These are phyloP conservation scores for Camillea tinctor DNA, from an alignment of 2,329 filamentous ascomycete species.

Conservation along the genomic window DNA sequence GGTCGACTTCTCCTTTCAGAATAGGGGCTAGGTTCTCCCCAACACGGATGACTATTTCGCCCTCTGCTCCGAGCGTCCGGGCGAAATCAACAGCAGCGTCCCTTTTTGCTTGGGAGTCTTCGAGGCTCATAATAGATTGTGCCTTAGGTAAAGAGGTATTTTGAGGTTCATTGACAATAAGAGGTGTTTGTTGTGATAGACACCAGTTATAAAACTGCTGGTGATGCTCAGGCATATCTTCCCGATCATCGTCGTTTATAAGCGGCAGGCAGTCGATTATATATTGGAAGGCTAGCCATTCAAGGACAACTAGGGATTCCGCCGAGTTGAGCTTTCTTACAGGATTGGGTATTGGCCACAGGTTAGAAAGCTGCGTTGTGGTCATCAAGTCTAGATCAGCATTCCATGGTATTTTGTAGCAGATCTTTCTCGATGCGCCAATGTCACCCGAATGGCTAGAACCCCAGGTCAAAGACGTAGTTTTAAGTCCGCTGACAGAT, in stretches of 20 bases:
- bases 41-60: slow-evolving; percentile 8
- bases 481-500: slow-evolving; percentile 2
- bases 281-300: slow-evolving; percentile 7
- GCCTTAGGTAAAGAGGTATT: not conserved
- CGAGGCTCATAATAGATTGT: not conserved
- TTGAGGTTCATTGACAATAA: not conserved
- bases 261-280: not conserved
- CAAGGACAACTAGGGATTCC: slow-evolving; percentile 3
- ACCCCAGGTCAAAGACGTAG: slow-evolving; percentile 3
- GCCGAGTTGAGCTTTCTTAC: not conserved
- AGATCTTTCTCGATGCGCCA: slow-evolving; percentile 1
- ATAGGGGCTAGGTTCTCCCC: slow-evolving; percentile 6
- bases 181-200: not conserved
- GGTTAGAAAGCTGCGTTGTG: not conserved
- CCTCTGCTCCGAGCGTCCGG: slow-evolving; percentile 7
- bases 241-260: not conserved
- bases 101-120: slow-evolving; percentile 1
- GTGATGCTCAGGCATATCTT: slow-evolving; percentile 3
- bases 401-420: slow-evolving; percentile 1
- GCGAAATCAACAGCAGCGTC: slow-evolving; percentile 2
- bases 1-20: slow-evolving; percentile 9
- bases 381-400: slow-evolving; percentile 1
- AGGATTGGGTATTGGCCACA: slow-evolving; percentile 1
- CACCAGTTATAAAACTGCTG: slow-evolving; percentile 5
- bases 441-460: not conserved